phyloP scores from a whole-genome alignment of 345 rosid species.

The Limnanthes douglasii region DNA sequence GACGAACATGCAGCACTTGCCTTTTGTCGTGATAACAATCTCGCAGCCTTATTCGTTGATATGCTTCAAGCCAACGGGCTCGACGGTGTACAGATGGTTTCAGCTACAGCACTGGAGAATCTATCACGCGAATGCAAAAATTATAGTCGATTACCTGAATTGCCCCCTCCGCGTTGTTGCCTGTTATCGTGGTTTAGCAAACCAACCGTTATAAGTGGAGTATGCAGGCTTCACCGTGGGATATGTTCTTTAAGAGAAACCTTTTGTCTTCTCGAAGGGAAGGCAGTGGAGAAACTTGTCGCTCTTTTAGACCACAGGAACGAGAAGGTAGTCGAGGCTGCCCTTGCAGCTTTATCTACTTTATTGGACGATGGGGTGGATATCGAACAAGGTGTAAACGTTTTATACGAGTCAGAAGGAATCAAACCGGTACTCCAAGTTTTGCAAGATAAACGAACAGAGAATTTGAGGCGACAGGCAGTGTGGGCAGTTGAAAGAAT shows the following conservation, averaged over 20 bases:
- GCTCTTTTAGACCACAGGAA: slow-evolving; percentile 83
- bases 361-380: slow-evolving; percentile 72
- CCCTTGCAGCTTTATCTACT: slow-evolving; percentile 82
- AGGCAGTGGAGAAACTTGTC: slow-evolving; percentile 65
- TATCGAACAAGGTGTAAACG: slow-evolving; percentile 46
- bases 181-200: slow-evolving; percentile 63
- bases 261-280: slow-evolving; percentile 87
- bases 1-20: slow-evolving; percentile 45
- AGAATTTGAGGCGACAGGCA: slow-evolving; percentile 48
- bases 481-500: slow-evolving; percentile 93
- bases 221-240: slow-evolving; percentile 74
- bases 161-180: slow-evolving; percentile 50
- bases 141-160: slow-evolving; percentile 56
- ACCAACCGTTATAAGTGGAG: slow-evolving; percentile 48
- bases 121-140: slow-evolving; percentile 68
- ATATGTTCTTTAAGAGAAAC: slow-evolving; percentile 59
- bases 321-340: slow-evolving; percentile 81
- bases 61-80: slow-evolving; percentile 62
- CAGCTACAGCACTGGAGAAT: slow-evolving; percentile 86
- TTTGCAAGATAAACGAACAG: slow-evolving; percentile 58
- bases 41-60: slow-evolving; percentile 53
- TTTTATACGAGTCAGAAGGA: slow-evolving; percentile 58
- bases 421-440: slow-evolving; percentile 51
- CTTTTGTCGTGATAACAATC: slow-evolving; percentile 56
- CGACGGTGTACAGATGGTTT: slow-evolving; percentile 64